These are phyloP conservation scores for Sclerotinia borealis DNA, from an alignment of 2,329 filamentous ascomycete species.

Conservation along the genomic window DNA sequence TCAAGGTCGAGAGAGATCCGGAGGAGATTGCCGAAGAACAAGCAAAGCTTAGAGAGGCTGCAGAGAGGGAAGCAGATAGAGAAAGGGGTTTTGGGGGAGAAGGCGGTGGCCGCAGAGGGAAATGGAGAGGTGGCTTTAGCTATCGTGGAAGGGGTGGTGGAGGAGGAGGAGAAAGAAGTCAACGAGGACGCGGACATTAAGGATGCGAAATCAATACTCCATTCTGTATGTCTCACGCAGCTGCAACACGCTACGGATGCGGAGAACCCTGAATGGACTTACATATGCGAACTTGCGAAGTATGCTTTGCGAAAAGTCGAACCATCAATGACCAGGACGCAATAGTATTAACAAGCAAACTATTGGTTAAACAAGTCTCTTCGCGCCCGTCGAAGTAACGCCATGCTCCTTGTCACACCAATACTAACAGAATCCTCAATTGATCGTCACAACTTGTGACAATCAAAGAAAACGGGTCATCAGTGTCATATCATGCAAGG, in stretches of 20 bases:
- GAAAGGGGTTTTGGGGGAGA: conserved; percentile 29
- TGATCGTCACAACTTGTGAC: too few species aligned
- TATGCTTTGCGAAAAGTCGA: too few species aligned
- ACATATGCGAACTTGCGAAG: not conserved
- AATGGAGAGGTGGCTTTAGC: conserved; percentile 21
- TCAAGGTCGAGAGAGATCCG: conserved; percentile 57
- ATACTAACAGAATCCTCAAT: not conserved
- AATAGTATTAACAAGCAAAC: not conserved
- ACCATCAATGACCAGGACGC: not conserved
- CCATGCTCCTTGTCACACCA: not conserved
- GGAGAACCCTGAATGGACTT: not conserved
- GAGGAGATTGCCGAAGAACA: conserved; percentile 54
- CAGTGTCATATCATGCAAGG: not conserved
- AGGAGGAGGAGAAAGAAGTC: conserved; percentile 18
- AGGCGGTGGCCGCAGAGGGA: conserved; percentile 25
- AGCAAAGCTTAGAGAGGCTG: conserved; percentile 45
- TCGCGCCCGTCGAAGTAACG: not conserved
- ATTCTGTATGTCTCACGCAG: not conserved
- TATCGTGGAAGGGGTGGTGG: conserved; percentile 26
- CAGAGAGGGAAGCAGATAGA: conserved; percentile 45
- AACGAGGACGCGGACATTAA: conserved; percentile 15
- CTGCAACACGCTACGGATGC: conserved; percentile 1
- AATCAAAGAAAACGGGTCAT: not conserved
- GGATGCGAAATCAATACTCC: not conserved
- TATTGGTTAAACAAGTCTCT: not conserved